phyloP scores from a whole-genome alignment of 768 basidiomycete species.

The Rhodotorula graminis region DNA sequence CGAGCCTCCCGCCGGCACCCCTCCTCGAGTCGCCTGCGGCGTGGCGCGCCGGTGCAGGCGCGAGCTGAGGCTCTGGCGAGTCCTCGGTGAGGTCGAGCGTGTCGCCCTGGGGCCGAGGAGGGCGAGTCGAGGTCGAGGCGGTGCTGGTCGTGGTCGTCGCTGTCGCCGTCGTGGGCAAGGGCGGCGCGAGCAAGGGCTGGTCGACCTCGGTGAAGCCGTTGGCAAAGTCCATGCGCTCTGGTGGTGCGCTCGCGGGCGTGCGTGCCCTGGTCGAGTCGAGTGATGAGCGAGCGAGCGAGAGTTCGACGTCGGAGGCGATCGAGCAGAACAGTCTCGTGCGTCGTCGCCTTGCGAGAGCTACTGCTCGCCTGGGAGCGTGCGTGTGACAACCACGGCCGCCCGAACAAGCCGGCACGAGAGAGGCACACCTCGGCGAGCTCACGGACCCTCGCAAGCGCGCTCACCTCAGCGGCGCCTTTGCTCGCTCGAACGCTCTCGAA shows the following conservation, averaged over 20 bases:
- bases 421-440: too few species aligned
- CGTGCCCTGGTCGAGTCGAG: background rate
- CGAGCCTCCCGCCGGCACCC: background rate
- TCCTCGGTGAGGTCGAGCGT: conserved; percentile 26
- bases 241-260: background rate
- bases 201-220: conserved; percentile 24
- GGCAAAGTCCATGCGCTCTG: conserved; percentile 9
- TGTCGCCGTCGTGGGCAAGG: background rate
- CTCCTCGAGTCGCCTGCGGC: background rate
- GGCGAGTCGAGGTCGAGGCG: too few species aligned
- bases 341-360: too few species aligned
- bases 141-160: background rate
- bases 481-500: too few species aligned
- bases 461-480: background rate
- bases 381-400: too few species aligned
- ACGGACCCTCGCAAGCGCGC: too few species aligned
- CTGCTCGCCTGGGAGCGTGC: too few species aligned
- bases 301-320: too few species aligned
- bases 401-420: too few species aligned
- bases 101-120: background rate
- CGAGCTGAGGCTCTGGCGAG: background rate
- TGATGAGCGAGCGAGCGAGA: too few species aligned
- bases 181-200: background rate
- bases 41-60: rapidly evolving
- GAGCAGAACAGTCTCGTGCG: too few species aligned